Conservation (phyloP, 2,329 filamentous ascomycete genomes). For the Hirsutella thompsonii region DNA sequence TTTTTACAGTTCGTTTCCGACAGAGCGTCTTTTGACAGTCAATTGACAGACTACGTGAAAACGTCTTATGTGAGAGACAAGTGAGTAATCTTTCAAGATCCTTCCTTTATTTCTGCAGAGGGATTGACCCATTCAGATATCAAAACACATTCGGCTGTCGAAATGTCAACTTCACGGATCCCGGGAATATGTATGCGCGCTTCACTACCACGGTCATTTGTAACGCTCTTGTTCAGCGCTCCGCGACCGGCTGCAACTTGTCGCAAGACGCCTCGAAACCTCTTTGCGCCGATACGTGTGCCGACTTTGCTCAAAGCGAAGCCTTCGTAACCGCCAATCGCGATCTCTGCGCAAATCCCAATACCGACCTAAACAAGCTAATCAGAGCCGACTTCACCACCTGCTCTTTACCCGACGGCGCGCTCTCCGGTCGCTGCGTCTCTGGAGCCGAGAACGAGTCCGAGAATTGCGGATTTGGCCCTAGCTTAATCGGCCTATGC, state of each 20-base stretch:
- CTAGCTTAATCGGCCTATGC: slow-evolving; percentile 64
- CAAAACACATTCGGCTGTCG: slow-evolving; percentile 68
- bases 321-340: slow-evolving; percentile 67
- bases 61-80: slow-evolving; percentile 64
- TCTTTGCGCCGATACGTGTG: slow-evolving; percentile 81
- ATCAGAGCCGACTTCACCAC: slow-evolving; percentile 88
- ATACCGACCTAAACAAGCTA: slow-evolving; percentile 53
- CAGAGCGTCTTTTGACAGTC: slow-evolving; percentile 61
- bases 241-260: slow-evolving; percentile 55
- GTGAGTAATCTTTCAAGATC: slow-evolving; percentile 39
- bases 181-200: slow-evolving; percentile 75
- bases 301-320: slow-evolving; percentile 78
- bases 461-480: slow-evolving; percentile 72
- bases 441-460: slow-evolving; percentile 68
- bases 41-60: slow-evolving; percentile 59
- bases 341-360: slow-evolving; percentile 56
- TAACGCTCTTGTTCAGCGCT: slow-evolving; percentile 89
- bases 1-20: slow-evolving; percentile 77
- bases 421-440: slow-evolving; percentile 66
- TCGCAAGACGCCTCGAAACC: slow-evolving; percentile 53
- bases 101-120: background rate
- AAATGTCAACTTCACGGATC: slow-evolving; percentile 63
- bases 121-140: slow-evolving; percentile 45
- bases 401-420: slow-evolving; percentile 70
- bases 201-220: slow-evolving; percentile 89